phyloP scores from a whole-genome alignment of 306 rosid species.

The Myrica gale region DNA sequence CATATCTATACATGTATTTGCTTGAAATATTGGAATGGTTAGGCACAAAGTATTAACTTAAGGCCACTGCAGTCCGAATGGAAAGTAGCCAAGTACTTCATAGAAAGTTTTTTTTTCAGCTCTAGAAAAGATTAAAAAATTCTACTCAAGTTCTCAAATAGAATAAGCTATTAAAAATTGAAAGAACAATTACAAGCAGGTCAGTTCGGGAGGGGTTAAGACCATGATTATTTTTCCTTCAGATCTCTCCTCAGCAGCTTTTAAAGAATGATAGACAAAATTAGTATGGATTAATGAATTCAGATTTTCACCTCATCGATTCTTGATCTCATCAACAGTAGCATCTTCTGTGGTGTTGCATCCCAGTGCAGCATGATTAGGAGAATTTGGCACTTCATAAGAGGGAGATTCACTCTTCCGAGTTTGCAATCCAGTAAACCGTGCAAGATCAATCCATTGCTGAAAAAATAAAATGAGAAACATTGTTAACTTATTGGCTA shows the following conservation, averaged over 20 bases:
- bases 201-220: too few relatives aligned
- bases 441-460: constrained; percentile 98
- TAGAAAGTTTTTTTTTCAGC: too few relatives aligned
- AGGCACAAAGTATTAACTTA: too few relatives aligned
- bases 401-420: constrained; percentile 48
- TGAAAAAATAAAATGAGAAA: constrained; percentile 41
- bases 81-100: too few relatives aligned
- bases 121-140: too few relatives aligned
- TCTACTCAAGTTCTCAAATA: too few relatives aligned
- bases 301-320: constrained; percentile 46
- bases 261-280: constrained; percentile 28
- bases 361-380: constrained; percentile 50
- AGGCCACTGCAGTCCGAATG: too few relatives aligned
- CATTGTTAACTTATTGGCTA: neutral
- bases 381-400: constrained; percentile 43
- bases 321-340: constrained; percentile 54
- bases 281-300: constrained; percentile 10
- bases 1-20: too few relatives aligned
- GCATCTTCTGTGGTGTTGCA: constrained; percentile 65
- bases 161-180: too few relatives aligned
- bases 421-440: constrained; percentile 72
- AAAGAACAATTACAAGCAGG: too few relatives aligned
- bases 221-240: constrained; percentile 1
- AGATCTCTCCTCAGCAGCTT: constrained; percentile 31
- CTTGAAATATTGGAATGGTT: too few relatives aligned